Base-by-base conservation (phyloP, 371 early-diverging fungal species). In the Zancudomyces culisetae region DNA sequence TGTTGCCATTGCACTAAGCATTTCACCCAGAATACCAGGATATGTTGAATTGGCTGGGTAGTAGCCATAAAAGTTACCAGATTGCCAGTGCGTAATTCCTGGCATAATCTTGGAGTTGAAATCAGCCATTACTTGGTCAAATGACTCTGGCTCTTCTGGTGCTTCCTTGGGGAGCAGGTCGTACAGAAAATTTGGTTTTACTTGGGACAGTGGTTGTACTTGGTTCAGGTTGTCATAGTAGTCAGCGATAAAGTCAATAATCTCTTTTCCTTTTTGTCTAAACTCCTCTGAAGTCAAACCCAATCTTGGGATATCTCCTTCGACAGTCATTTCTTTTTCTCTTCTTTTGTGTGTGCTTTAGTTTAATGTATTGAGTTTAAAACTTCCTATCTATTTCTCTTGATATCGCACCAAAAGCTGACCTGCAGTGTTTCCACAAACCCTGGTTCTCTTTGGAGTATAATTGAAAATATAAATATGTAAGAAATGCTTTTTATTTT, bases 61-160 rank as follows among this genome's bases (percentile, higher is more conserved):
- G 63, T 68, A 77, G 24, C 62, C 72, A 41, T 64, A 77, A 53
- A 76, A 77, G 63, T 70, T 69, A 4, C 66, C 70, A 3, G 62
- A 69, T 60, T 76, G 76, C 75, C 75, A 75, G 59, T 75, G 75
- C 1, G 74, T 77, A 19, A 70, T 58, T 12, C 76, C 77, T 0
- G 78, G 76, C 61, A 75, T 65, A 45, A 76, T 78, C 54, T 68
- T 66, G 22, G 51, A 30, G 42, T 70, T 47, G 23, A 77, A 60
- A 43, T 77, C 77, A 0, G 35, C 43, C n/a, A 56, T 46, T 19
- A 77, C 70, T 20, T 8, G 43, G 4, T 73, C 72, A 42, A 73
- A 77, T 8, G 61, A 35, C 40, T 77, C 77, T 1, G 77, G 77
- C 0, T 52, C 43, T 30, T 77, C 73, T 0, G 76, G 78, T 2